A percentile compares a stretch with the other conserved stretches of the same genome.
phyloP scores from a whole-genome alignment of 225 moss, liverwort and hornwort species.

The Pseudisothecium myosuroides region DNA sequence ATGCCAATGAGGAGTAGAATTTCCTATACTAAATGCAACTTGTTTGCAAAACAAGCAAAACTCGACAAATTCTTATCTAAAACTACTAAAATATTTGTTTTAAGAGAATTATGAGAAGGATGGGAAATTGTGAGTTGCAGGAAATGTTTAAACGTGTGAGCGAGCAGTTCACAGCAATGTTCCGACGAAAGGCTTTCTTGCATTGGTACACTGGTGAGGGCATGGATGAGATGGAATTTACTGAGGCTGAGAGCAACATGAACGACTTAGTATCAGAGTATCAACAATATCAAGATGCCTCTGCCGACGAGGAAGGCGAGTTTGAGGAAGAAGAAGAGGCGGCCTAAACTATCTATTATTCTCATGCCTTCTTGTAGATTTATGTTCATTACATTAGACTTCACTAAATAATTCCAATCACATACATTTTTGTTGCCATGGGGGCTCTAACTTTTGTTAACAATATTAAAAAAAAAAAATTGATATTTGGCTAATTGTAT shows the following conservation, averaged over 20 bases:
- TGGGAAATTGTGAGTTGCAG: neutral
- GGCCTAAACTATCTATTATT: neutral
- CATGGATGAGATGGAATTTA: constrained; percentile 55
- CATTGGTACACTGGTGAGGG: constrained; percentile 52
- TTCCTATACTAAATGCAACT: neutral
- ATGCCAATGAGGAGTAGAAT: neutral
- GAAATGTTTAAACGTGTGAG: constrained; percentile 59
- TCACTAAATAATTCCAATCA: neutral
- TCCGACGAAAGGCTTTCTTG: constrained; percentile 40
- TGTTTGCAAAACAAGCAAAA: neutral
- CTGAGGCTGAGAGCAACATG: constrained; percentile 49
- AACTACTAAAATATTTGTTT: neutral
- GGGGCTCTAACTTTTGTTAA: neutral
- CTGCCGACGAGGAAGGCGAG: constrained; percentile 34
- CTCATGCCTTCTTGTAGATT: neutral
- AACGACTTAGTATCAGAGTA: constrained; percentile 44
- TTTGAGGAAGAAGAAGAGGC: constrained; percentile 45
- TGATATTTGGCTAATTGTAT: neutral
- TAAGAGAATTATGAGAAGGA: neutral
- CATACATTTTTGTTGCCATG: neutral
- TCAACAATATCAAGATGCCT: constrained; percentile 45
- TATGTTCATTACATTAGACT: neutral
- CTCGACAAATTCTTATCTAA: rapidly evolving
- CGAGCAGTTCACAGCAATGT: constrained; percentile 46
- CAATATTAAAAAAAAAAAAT: neutral